Evolutionary conservation across 2,329 filamentous ascomycete species (phyloP).

Genomic region (Aspergillus awamori): DNA sequence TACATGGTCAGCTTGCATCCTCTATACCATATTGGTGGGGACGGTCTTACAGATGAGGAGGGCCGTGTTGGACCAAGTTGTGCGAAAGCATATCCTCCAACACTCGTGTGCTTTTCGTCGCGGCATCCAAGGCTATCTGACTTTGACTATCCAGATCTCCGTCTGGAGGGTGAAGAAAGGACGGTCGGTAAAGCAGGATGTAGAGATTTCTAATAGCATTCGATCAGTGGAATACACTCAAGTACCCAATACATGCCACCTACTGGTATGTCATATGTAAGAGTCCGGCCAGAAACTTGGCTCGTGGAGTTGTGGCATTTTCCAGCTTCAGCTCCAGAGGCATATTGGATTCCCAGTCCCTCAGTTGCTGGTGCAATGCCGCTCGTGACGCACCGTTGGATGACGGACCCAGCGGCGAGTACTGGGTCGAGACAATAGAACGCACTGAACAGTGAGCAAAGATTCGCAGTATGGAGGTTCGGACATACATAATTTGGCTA

Average conservation of each 20-base stretch:
- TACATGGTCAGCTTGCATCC: conserved; percentile 13
- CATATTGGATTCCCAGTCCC: conserved; percentile 45
- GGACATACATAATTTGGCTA: conserved; percentile 40
- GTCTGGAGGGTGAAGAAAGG: conserved; percentile 41
- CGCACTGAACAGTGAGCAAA: conserved; percentile 2
- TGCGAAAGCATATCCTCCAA: conserved; percentile 53
- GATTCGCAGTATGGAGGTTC: not conserved
- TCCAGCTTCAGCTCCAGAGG: conserved; percentile 40
- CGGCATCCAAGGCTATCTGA: conserved; percentile 49
- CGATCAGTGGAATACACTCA: not conserved
- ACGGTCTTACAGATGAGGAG: conserved; percentile 46
- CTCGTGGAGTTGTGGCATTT: conserved; percentile 31
- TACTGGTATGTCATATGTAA: conserved; percentile 52
- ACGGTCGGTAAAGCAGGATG: conserved; percentile 50
- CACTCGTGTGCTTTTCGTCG: conserved; percentile 50
- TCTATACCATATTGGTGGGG: not conserved
- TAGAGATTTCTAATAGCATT: conserved; percentile 44
- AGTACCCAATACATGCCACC: not conserved
- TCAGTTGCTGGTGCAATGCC: conserved; percentile 36
- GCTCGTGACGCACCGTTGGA: conserved; percentile 28
- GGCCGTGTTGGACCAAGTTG: conserved; percentile 48
- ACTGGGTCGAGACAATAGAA: conserved; percentile 42
- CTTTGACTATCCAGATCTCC: conserved; percentile 37
- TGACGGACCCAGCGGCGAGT: conserved; percentile 28
- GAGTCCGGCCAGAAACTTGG: conserved; percentile 44